phyloP scores from a whole-genome alignment of 805 yeast genomes.

The Monosporozyma solicola region DNA sequence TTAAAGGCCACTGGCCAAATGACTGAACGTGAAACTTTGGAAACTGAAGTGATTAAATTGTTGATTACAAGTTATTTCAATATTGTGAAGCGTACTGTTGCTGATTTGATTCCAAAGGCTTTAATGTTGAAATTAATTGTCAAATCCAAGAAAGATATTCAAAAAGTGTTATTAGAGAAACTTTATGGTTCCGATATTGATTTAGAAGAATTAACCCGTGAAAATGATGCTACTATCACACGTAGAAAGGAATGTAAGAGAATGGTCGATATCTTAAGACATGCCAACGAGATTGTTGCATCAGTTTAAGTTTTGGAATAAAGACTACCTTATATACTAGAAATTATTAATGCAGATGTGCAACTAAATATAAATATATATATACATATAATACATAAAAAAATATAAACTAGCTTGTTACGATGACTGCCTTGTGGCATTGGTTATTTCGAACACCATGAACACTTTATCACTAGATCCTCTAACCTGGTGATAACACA shows the following conservation, averaged over 20 bases:
- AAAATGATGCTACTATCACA: constrained; percentile 84
- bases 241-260: constrained; percentile 89
- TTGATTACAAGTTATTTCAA: constrained; percentile 83
- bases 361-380: background rate
- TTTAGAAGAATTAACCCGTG: constrained; percentile 72
- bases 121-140: constrained; percentile 86
- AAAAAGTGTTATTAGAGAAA: constrained; percentile 79
- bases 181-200: constrained; percentile 63
- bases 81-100: constrained; percentile 87
- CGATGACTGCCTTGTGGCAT: background rate
- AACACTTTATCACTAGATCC: no score
- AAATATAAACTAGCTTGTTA: background rate
- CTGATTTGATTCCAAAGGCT: constrained; percentile 92
- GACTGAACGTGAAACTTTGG: constrained; percentile 93
- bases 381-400: background rate
- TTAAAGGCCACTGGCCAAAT: constrained; percentile 82
- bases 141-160: constrained; percentile 77
- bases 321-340: background rate
- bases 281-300: constrained; percentile 82
- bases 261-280: constrained; percentile 87
- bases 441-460: no score
- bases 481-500: background rate
- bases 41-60: constrained; percentile 92
- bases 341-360: background rate
- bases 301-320: constrained; percentile 23